phyloP scores from a whole-genome alignment of 805 yeast species.

The Yarrowia porcina region DNA sequence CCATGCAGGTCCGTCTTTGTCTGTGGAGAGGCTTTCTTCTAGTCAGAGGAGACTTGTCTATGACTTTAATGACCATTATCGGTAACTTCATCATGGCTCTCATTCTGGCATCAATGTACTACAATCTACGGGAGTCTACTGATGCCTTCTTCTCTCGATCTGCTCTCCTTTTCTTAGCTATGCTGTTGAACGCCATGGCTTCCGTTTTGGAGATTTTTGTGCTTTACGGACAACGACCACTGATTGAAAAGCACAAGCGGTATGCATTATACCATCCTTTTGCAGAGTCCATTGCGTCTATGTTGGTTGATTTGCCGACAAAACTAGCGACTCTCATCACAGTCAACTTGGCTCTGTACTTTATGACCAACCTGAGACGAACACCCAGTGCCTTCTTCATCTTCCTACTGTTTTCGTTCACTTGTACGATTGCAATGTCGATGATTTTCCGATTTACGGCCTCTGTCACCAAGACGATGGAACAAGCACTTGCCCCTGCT shows the following conservation, averaged over 20 bases:
- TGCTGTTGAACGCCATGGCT: slow-evolving; percentile 47
- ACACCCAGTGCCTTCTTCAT: slow-evolving; percentile 53
- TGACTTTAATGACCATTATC: slow-evolving; percentile 42
- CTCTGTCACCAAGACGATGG: slow-evolving; percentile 39
- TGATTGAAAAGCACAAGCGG: slow-evolving; percentile 57
- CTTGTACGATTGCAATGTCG: slow-evolving; percentile 53
- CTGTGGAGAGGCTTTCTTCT: slow-evolving; percentile 52
- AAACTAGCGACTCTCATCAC: slow-evolving; percentile 45
- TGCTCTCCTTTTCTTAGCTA: slow-evolving; percentile 59
- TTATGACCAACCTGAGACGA: slow-evolving; percentile 53
- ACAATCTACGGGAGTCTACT: slow-evolving; percentile 48
- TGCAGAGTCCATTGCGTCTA: slow-evolving; percentile 62
- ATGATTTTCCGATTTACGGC: slow-evolving; percentile 48
- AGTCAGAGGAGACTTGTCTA: slow-evolving; percentile 50
- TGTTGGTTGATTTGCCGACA: slow-evolving; percentile 56
- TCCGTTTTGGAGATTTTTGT: slow-evolving; percentile 46
- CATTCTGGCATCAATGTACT: slow-evolving; percentile 56
- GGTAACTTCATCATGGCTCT: slow-evolving; percentile 53
- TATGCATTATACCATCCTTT: slow-evolving; percentile 59
- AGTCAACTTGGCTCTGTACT: slow-evolving; percentile 52
- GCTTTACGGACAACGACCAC: slow-evolving; percentile 48
- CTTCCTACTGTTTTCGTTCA: slow-evolving; percentile 45
- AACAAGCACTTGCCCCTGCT: slow-evolving; percentile 48
- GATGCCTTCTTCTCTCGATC: slow-evolving; percentile 54
- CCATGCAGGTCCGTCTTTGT: slow-evolving; percentile 50